Conservation (phyloP, 2,329 filamentous ascomycete genomes). For the Pseudophaeomoniella oleicola region DNA sequence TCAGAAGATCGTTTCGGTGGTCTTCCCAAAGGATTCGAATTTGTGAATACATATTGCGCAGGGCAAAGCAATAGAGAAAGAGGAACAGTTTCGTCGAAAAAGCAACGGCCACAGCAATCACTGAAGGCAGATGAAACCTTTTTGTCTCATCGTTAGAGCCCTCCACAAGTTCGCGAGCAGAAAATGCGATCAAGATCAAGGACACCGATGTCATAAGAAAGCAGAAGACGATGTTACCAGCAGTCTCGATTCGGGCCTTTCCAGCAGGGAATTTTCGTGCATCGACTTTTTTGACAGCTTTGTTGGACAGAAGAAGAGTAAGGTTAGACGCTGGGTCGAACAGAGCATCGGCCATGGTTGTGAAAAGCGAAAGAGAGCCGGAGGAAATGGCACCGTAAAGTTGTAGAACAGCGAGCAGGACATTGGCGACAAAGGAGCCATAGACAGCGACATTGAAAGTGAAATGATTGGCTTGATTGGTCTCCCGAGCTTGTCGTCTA, state of each 20-base stretch:
- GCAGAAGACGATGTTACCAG: constrained; percentile 91
- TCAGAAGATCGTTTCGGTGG: constrained; percentile 90
- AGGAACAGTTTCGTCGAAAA: constrained; percentile 71
- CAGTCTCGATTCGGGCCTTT: constrained; percentile 86
- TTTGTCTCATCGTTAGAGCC: constrained; percentile 37
- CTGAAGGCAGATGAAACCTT: constrained; percentile 62
- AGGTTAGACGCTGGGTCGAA: constrained; percentile 88
- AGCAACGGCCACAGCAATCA: constrained; percentile 71
- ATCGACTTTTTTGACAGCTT: constrained; percentile 78
- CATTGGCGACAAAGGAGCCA: constrained; percentile 62
- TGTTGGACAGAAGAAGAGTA: constrained; percentile 71
- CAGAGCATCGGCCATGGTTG: constrained; percentile 89
- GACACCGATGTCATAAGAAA: constrained; percentile 92
- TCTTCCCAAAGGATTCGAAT: constrained; percentile 91
- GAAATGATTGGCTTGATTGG: constrained; percentile 67
- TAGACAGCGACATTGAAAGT: constrained; percentile 46
- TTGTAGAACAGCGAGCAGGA: constrained; percentile 66
- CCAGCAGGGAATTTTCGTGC: constrained; percentile 76
- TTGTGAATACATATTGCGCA: constrained; percentile 84
- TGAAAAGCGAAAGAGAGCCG: constrained; percentile 87
- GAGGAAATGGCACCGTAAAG: constrained; percentile 79
- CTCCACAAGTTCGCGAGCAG: constrained; percentile 51
- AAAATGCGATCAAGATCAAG: constrained; percentile 82
- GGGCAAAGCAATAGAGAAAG: constrained; percentile 83
- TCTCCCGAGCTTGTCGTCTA: constrained; percentile 62